Percentiles rank a stretch among this genome's conserved stretches.
Evolutionary conservation across 2,329 filamentous ascomycete genomes (phyloP).

Genomic region (Fusarium chaquense): DNA sequence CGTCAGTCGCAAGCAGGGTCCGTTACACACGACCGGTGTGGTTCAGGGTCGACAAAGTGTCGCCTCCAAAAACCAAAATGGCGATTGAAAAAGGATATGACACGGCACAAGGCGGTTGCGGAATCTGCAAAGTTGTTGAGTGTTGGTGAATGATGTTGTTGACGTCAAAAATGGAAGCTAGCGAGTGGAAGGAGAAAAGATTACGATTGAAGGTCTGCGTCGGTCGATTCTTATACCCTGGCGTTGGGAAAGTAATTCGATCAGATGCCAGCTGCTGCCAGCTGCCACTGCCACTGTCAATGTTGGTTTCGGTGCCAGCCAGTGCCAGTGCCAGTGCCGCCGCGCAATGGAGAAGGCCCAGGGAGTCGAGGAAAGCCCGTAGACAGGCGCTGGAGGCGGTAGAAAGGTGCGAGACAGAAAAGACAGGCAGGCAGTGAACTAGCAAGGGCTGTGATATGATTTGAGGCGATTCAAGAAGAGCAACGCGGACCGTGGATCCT

Average conservation of each 20-base stretch:
- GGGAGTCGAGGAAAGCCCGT: constrained; percentile 26
- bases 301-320: background rate
- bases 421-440: constrained; percentile 26
- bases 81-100: constrained; percentile 9
- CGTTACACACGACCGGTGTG: constrained; percentile 19
- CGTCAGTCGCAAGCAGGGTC: constrained; percentile 10
- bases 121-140: constrained; percentile 5
- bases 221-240: constrained; percentile 46
- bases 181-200: constrained; percentile 31
- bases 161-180: constrained; percentile 14
- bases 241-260: constrained; percentile 3
- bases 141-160: background rate
- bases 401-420: constrained; percentile 20
- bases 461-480: constrained; percentile 29
- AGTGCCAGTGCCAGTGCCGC: constrained; percentile 9
- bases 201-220: constrained; percentile 33
- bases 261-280: background rate
- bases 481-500: constrained; percentile 39
- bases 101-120: constrained; percentile 11
- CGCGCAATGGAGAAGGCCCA: constrained; percentile 26
- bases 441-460: constrained; percentile 32
- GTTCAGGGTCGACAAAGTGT: constrained; percentile 9
- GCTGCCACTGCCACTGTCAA: background rate
- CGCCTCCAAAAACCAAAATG: background rate
- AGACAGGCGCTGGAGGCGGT: constrained; percentile 13